phyloP scores from a whole-genome alignment of 345 rosid genomes.

The Erucastrum elatum region DNA sequence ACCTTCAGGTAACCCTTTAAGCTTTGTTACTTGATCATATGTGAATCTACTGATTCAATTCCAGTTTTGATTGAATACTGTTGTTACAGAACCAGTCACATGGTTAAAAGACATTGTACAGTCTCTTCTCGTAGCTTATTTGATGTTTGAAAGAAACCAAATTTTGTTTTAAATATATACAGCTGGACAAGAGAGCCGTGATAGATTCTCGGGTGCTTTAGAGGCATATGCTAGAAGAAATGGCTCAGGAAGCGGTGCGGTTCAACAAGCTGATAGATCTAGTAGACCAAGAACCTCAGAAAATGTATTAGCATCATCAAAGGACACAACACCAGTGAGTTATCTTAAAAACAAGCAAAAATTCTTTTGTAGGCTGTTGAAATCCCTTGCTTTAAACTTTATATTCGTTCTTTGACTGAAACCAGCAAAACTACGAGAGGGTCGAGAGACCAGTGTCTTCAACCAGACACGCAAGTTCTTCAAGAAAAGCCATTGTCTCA shows the following conservation, averaged over 20 bases:
- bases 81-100: constrained; percentile 13
- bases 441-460: constrained; percentile 54
- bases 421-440: constrained; percentile 62
- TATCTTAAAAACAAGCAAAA: neutral
- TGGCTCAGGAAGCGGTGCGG: constrained; percentile 50
- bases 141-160: constrained; percentile 3
- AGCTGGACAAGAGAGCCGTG: constrained; percentile 67
- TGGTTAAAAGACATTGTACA: neutral
- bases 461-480: constrained; percentile 68
- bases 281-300: constrained; percentile 58
- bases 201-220: constrained; percentile 69
- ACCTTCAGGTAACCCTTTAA: constrained; percentile 63
- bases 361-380: neutral
- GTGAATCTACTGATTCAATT: neutral
- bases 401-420: constrained; percentile 39
- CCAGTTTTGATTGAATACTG: neutral
- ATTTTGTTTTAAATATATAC: neutral
- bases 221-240: constrained; percentile 77
- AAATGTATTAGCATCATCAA: constrained; percentile 58
- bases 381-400: constrained; percentile 5
- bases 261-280: constrained; percentile 55
- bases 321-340: constrained; percentile 54
- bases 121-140: constrained; percentile 1
- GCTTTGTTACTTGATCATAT: neutral
- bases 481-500: constrained; percentile 67